Evolutionary conservation across 441 rosid species (phyloP).

Genomic region (Syzygium syzygioides): DNA sequence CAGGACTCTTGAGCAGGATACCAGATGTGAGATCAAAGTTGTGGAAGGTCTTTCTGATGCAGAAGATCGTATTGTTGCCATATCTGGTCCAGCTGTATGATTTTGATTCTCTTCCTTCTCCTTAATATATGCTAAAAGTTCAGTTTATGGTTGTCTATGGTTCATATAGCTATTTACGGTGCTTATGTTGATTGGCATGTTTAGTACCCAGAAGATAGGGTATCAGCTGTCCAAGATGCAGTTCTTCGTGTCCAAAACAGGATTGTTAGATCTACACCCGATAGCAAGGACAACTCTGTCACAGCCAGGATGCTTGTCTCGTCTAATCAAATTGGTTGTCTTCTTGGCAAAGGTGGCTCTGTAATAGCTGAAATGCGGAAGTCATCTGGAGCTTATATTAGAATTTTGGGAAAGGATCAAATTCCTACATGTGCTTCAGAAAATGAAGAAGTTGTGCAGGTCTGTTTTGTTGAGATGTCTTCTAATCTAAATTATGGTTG

Average conservation of each 20-base stretch:
- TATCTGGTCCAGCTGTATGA: slow-evolving; percentile 71
- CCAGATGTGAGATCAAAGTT: slow-evolving; percentile 72
- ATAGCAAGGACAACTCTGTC: slow-evolving; percentile 45
- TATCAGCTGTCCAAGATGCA: slow-evolving; percentile 71
- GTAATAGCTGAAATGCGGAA: slow-evolving; percentile 76
- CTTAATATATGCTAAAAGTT: not conserved
- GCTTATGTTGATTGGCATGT: slow-evolving; percentile 16
- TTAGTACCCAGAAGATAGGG: slow-evolving; percentile 75
- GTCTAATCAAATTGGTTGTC: slow-evolving; percentile 69
- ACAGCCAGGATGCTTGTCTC: slow-evolving; percentile 59
- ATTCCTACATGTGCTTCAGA: slow-evolving; percentile 69
- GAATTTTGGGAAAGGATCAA: slow-evolving; percentile 65
- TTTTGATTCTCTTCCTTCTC: slow-evolving; percentile 2
- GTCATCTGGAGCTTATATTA: slow-evolving; percentile 64
- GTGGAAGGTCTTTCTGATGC: slow-evolving; percentile 49
- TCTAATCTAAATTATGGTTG: not conserved
- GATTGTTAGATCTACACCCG: slow-evolving; percentile 49
- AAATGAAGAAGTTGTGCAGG: slow-evolving; percentile 81
- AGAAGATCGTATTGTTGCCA: slow-evolving; percentile 53
- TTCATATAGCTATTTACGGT: not conserved
- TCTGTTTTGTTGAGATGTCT: slow-evolving; percentile 9
- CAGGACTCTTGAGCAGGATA: slow-evolving; percentile 57
- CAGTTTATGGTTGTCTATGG: not conserved
- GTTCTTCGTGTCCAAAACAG: slow-evolving; percentile 64
- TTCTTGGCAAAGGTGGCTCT: slow-evolving; percentile 75